A percentile compares a stretch with the other conserved stretches of the same genome.
phyloP scores from a whole-genome alignment of 2,329 filamentous ascomycete genomes.

The Fusarium verrucosum region DNA sequence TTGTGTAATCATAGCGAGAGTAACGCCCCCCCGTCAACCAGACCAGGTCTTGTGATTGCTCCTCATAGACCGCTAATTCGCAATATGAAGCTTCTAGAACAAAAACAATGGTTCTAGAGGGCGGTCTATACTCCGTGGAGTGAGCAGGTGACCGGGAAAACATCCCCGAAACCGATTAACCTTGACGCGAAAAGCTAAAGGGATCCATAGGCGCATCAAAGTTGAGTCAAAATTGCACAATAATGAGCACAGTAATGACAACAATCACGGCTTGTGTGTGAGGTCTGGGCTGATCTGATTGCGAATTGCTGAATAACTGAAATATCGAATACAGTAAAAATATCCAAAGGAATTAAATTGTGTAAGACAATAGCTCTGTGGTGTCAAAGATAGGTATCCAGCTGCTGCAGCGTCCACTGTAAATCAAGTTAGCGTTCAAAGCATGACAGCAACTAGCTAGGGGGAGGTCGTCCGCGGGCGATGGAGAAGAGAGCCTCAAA shows the following conservation, averaged over 20 bases:
- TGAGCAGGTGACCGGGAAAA: slow-evolving; percentile 19
- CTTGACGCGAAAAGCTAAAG: slow-evolving; percentile 4
- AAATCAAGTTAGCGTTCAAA: slow-evolving; percentile 19
- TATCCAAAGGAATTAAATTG: slow-evolving; percentile 11
- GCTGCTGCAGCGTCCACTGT: slow-evolving; percentile 4
- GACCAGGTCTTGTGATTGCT: slow-evolving; percentile 6
- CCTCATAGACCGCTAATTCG: slow-evolving; percentile 25
- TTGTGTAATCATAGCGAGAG: not conserved
- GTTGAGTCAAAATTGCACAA: slow-evolving; percentile 2
- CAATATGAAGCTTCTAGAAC: slow-evolving; percentile 33
- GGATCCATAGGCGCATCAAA: not conserved
- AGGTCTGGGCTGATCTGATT: not conserved
- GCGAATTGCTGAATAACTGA: not conserved
- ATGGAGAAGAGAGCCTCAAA: slow-evolving; percentile 6
- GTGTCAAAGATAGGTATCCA: slow-evolving; percentile 10
- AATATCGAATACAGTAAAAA: slow-evolving; percentile 9
- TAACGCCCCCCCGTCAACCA: not conserved
- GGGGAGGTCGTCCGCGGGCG: slow-evolving; percentile 21
- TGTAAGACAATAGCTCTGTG: slow-evolving; percentile 2
- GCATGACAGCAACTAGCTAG: slow-evolving; percentile 5
- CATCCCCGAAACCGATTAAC: not conserved
- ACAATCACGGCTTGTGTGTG: not conserved
- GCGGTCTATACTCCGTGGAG: not conserved
- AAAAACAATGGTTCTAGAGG: slow-evolving; percentile 24
- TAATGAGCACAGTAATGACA: not conserved